Base-by-base conservation (phyloP, 306 rosid genomes). In the Rosa persica region DNA sequence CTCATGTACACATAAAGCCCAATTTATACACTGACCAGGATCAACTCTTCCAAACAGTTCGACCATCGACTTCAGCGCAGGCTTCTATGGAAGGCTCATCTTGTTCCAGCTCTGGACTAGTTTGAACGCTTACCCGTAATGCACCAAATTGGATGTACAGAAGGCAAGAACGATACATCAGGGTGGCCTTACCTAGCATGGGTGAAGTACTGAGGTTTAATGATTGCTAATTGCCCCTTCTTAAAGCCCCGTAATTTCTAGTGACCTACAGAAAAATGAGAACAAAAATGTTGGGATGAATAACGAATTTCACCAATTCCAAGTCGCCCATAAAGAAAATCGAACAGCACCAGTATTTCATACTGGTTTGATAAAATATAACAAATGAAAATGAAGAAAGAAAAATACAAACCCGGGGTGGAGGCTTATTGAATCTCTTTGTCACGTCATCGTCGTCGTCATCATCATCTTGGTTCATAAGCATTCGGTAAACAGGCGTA, bases 191-290 rank as follows among this genome's bases (percentile, higher is more conserved):
- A 66, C 66, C 72, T 73, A 10, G 80, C 55, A 55, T 36, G 23
- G 67, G 67, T 20, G 54, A n/a, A 12, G 62, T 55, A n/a, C 30
- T n/a, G 12, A 79, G 46, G 77, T 42, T 1, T 11, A 64, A 51
- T 34, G 54, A 60, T 48, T 43, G 30, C 88, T 87, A 91, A 3
- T 66, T 66, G 8, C 70, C 70, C 88, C 91, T 87, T 86, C 98
- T 86, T 72, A 95, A 86, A 83, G 92, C 90, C 49, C 99, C 99
- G n/a, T 95, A 95, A 80, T 82, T 93, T 89, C 95, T 95, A 39
- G 96, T 83, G 76, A 90, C 94, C 99, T 95, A 67, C 58, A 86
- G 73, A 87, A 70, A 58, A 67, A 62, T 69, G 44, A 61, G 47
- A 76, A 77, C 43, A 72, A 70, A 34, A 36, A 57, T 3, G 34